A percentile compares a stretch with the other conserved stretches of the same genome.
These are phyloP conservation scores for Amphichorda felina DNA, from an alignment of 2,329 filamentous ascomycete genomes.

Conservation along the genomic window DNA sequence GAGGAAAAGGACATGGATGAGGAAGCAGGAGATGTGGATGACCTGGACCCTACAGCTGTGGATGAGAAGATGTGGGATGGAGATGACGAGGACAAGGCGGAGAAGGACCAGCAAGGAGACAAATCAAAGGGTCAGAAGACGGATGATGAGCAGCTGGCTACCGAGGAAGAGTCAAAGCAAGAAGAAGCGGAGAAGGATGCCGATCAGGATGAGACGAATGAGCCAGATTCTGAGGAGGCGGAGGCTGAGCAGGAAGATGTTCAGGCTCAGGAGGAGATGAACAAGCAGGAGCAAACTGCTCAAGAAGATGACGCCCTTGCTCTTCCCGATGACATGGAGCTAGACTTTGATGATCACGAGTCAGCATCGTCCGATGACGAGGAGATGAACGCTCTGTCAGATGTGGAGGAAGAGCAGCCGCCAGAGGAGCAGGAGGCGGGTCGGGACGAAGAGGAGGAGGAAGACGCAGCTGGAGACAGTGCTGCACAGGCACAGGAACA, in stretches of 20 bases:
- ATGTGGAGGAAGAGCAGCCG: conserved; percentile 33
- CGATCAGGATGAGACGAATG: conserved; percentile 36
- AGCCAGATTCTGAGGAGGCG: conserved; percentile 40
- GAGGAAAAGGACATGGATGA: conserved; percentile 73
- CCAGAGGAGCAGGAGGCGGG: conserved; percentile 29
- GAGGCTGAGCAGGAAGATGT: conserved; percentile 47
- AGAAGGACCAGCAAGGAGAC: conserved; percentile 71
- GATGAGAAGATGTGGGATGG: conserved; percentile 99
- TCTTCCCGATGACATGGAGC: conserved; percentile 77
- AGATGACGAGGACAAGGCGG: conserved; percentile 63
- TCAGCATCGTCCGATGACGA: conserved; percentile 43
- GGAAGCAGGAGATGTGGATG: conserved; percentile 82
- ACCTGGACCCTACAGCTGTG: conserved; percentile 76
- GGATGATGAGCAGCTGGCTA: conserved; percentile 47
- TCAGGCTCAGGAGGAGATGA: conserved; percentile 41
- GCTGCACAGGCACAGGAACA: conserved; percentile 9
- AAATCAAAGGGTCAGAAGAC: conserved; percentile 59
- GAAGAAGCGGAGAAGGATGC: conserved; percentile 23
- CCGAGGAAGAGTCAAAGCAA: conserved; percentile 45
- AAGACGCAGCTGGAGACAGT: conserved; percentile 26
- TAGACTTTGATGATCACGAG: conserved; percentile 63
- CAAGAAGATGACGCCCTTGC: conserved; percentile 75
- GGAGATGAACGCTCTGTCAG: conserved; percentile 45
- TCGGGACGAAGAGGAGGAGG: conserved; percentile 40
- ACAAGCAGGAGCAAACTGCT: conserved; percentile 59